Base-by-base conservation (phyloP, 2,329 filamentous ascomycete species). In the Pseudocercospora musae region DNA sequence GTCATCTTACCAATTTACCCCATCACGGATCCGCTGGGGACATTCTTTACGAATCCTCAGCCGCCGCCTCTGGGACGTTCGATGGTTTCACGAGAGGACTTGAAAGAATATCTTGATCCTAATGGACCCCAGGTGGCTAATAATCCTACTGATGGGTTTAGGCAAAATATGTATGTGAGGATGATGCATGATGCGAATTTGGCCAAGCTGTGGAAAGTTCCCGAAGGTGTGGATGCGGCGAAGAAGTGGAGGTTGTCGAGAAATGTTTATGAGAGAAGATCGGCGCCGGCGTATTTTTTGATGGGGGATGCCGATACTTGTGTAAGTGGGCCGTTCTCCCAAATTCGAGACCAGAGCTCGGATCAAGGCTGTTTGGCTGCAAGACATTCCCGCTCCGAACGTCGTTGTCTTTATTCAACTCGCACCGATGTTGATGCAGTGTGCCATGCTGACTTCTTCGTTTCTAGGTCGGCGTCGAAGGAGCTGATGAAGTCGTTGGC, bases 1-100 rank as follows among this genome's bases (percentile, higher is more conserved):
- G 71, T 72, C 21, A 70, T 74, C 50, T 46, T 70, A 23, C 70
- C 72, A 3, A 72, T 73, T 29, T 74, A 74, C 44, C 71, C 72
- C 23, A 74, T 74, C 48, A 72, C 72, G 13, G 72, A 74, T 63
- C 72, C 72, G 1, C 57, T 73, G 8, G 72, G 72, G 3, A 64
- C 61, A 3, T 73, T 72, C 63, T 74, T 74, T 61, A 72, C 67
- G 2, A 72, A 64, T 33, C 63, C 68, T 1, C 71, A 73, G 48
- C 69, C 70, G 3, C 66, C 61, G n/a, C 60, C 69, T 0, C 61
- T 68, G 50, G 70, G 67, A 15, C 53, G 64, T 40, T 18, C 52
- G 11, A 27, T 58, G 11, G 62, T 64, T 10, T 63, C 66, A 1
- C 58, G 58, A 10, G 62, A 68, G 31, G 61, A 62, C 1, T 18